These are phyloP conservation scores for Backusella australiensis DNA, from an alignment of 192 early-diverging fungal species.

Conservation along the genomic window DNA sequence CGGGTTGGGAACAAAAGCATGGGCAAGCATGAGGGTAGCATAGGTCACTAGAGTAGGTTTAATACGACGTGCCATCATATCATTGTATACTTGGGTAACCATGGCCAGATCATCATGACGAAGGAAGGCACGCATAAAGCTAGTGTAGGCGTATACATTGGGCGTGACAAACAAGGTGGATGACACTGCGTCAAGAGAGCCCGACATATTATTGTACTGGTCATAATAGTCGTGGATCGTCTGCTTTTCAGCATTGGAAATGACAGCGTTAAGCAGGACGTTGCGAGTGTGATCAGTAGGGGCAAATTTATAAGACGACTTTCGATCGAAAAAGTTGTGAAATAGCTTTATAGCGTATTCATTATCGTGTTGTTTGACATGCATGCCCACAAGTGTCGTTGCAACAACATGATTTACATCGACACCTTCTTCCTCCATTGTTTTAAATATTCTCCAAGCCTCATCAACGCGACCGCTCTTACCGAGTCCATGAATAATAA, in stretches of 20 bases:
- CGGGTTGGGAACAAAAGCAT: slow-evolving; percentile 32
- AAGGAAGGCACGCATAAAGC: slow-evolving; percentile 39
- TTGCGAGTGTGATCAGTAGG: slow-evolving; percentile 22
- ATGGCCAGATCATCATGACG: slow-evolving; percentile 22
- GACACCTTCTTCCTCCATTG: slow-evolving; percentile 25
- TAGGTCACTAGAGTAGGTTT: slow-evolving; percentile 34
- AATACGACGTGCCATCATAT: slow-evolving; percentile 30
- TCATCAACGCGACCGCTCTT: slow-evolving; percentile 25
- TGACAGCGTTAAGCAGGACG: slow-evolving; percentile 31
- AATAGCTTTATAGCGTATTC: slow-evolving; percentile 27
- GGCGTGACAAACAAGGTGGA: not conserved
- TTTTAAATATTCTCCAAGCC: slow-evolving; percentile 34
- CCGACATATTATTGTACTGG: not conserved
- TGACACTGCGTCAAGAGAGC: not conserved
- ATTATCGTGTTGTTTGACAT: slow-evolving; percentile 31
- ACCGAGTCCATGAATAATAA: slow-evolving; percentile 35
- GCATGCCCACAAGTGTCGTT: slow-evolving; percentile 33
- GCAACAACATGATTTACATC: slow-evolving; percentile 18
- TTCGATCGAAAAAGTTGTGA: slow-evolving; percentile 19
- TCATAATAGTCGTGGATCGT: slow-evolving; percentile 22
- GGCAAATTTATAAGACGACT: not conserved
- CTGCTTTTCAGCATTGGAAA: slow-evolving; percentile 3
- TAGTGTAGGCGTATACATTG: slow-evolving; percentile 33
- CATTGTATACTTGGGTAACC: slow-evolving; percentile 29
- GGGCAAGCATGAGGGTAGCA: slow-evolving; percentile 38